Evolutionary conservation across 192 early-diverging fungal species (phyloP).

Genomic region (Pilobolus umbonatus): DNA sequence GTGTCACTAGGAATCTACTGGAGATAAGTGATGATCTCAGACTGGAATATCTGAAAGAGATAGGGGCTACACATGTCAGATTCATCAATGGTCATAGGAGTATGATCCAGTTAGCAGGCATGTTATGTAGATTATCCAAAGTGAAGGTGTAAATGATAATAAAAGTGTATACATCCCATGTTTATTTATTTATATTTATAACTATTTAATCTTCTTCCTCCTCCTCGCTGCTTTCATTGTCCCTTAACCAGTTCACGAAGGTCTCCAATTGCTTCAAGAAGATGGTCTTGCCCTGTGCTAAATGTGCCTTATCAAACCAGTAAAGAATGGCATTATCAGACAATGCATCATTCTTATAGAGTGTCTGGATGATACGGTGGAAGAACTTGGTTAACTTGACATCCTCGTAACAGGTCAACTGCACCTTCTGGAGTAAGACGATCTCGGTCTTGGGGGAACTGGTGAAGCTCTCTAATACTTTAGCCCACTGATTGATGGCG

Average conservation of each 20-base stretch:
- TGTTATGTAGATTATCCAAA: too few relatives aligned
- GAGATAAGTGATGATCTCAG: constrained; percentile 77
- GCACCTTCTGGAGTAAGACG: constrained; percentile 77
- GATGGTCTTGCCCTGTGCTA: constrained; percentile 79
- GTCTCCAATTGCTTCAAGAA: constrained; percentile 94
- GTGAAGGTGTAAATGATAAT: too few relatives aligned
- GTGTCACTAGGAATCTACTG: constrained; percentile 75
- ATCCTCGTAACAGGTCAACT: constrained; percentile 84
- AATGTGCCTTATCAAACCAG: constrained; percentile 90
- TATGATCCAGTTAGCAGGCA: constrained; percentile 80
- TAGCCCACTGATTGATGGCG: constrained; percentile 64
- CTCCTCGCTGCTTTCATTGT: constrained; percentile 64
- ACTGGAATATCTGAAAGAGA: constrained; percentile 87
- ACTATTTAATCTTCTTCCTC: constrained; percentile 59
- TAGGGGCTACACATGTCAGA: constrained; percentile 89
- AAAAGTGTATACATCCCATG: too few relatives aligned
- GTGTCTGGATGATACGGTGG: constrained; percentile 69
- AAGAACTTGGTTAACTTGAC: constrained; percentile 85
- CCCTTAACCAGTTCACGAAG: constrained; percentile 77
- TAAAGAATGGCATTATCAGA: constrained; percentile 91
- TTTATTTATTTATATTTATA: too few relatives aligned
- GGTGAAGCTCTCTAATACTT: constrained; percentile 69
- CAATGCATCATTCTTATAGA: constrained; percentile 90
- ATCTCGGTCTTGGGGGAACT: constrained; percentile 84
- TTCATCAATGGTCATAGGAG: constrained; percentile 84